Base-by-base conservation (phyloP, 805 yeast genomes). In the Saccharomycopsis selenospora region DNA sequence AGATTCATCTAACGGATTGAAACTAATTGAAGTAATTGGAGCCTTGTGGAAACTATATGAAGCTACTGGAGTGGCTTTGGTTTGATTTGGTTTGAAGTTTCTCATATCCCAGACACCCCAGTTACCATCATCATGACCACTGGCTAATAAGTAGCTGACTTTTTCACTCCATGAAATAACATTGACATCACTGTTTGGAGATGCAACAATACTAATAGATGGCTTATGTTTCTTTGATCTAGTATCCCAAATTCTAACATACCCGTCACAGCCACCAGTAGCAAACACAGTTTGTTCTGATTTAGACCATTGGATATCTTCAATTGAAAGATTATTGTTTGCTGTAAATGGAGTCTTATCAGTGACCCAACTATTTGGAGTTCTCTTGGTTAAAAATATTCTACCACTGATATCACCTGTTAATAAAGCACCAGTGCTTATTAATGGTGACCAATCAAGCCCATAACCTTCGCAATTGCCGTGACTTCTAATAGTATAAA, bases 51-150 rank as follows among this genome's bases (percentile, higher is more conserved):
- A 93, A 59, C 85, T 88, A 62, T 91, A 93, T 57, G 84, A 82
- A 4, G 97, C 99, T 33, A 93, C 98, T 11, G 98, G 97, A 4
- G 77, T 66, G 40, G 59, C 61, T 17, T 61, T 61, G 13, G 66
- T 59, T 22, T 57, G 58, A 54, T 71, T 64, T 57, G 81, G 76
- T 56, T 82, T 74, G 74, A 93, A 79, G 58, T 82, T 78, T 62
- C 99, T 82, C 66, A 93, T 73, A 70, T 93, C 99, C 99, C 99
- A 93, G 41, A 93, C 93, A 40, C 95, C 89, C 96, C 98, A 93
- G 26, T 80, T 69, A 55, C 99, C 99, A 64, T 90, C 96, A 65
- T 93, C 99, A 62, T 93, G 96, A 57, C 99, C 99, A 43, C 93
- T 81, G 0, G 97, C 97, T 48, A 93, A 72, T 60, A 93, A 70